A percentile compares a stretch with the other conserved stretches of the same genome.
These are phyloP conservation scores for Colletotrichum truncatum DNA, from an alignment of 2,329 filamentous ascomycete genomes.

Conservation along the genomic window DNA sequence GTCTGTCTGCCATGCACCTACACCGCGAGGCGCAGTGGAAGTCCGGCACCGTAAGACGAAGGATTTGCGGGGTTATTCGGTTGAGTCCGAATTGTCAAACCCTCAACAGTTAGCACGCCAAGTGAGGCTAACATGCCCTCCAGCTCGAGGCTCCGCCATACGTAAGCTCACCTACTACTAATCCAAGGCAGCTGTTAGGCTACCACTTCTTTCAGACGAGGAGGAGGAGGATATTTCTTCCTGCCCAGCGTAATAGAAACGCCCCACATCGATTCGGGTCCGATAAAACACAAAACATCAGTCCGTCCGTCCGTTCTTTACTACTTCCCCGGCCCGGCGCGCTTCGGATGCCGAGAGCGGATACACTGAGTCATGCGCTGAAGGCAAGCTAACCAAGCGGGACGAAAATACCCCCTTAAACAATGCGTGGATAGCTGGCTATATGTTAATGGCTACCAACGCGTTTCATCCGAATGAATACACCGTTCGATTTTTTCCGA, in stretches of 20 bases:
- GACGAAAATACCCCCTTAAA: not conserved
- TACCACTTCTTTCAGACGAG: too few species aligned
- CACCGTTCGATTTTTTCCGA: not conserved
- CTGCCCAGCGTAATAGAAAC: not conserved
- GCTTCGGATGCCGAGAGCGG: not conserved
- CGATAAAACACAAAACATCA: not conserved
- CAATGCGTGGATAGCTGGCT: not conserved
- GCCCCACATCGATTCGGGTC: not conserved
- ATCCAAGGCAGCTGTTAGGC: not conserved
- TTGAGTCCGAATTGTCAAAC: not conserved
- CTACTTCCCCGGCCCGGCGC: not conserved
- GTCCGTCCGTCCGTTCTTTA: slow-evolving; percentile 3
- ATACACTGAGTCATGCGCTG: slow-evolving; percentile 2
- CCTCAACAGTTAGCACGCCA: not conserved
- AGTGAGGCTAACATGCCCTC: not conserved
- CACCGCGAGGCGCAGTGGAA: not conserved
- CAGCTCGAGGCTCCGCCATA: not conserved
- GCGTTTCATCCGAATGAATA: slow-evolving; percentile 4
- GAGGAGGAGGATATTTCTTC: too few species aligned
- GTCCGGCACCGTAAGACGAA: not conserved
- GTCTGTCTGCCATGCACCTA: too few species aligned
- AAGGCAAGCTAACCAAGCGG: not conserved
- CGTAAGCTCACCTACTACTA: not conserved
- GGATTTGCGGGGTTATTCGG: not conserved
- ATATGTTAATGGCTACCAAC: not conserved